phyloP scores from a whole-genome alignment of 768 basidiomycete species.

The Mycena metata region DNA sequence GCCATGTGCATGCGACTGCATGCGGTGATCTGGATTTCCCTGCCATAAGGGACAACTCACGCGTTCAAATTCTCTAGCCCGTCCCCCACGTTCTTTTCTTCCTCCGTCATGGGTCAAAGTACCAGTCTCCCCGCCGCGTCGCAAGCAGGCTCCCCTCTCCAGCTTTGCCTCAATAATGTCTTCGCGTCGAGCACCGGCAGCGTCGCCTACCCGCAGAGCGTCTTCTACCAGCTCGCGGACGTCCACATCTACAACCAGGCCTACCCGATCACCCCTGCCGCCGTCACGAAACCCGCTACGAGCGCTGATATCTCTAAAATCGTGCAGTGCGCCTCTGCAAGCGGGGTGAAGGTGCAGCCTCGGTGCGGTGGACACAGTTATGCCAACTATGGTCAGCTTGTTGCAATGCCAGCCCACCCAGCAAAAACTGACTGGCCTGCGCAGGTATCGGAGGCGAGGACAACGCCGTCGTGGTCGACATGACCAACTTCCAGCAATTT shows the following conservation, averaged over 20 bases:
- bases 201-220: conserved; percentile 29
- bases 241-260: conserved; percentile 36
- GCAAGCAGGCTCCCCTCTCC: conserved; percentile 30
- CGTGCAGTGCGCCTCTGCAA: conserved; percentile 39
- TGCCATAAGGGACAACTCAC: not conserved
- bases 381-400: conserved; percentile 30
- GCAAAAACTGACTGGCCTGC: not conserved
- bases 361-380: conserved; percentile 37
- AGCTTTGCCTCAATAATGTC: conserved; percentile 34
- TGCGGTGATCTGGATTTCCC: too few species aligned
- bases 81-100: not conserved
- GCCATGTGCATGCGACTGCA: too few species aligned
- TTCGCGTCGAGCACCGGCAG: conserved; percentile 21
- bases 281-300: conserved; percentile 39
- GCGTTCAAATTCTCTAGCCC: not conserved
- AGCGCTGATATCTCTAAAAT: conserved; percentile 31
- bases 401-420: too few species aligned
- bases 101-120: conserved; percentile 4
- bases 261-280: conserved; percentile 40
- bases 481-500: conserved; percentile 43
- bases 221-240: conserved; percentile 27
- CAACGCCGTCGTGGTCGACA: conserved; percentile 47
- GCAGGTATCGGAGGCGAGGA: conserved; percentile 45
- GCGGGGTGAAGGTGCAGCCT: conserved; percentile 38
- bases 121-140: conserved; percentile 12